Conservation (phyloP, 2,329 filamentous ascomycete genomes). For the Colletotrichum chrysophilum region DNA sequence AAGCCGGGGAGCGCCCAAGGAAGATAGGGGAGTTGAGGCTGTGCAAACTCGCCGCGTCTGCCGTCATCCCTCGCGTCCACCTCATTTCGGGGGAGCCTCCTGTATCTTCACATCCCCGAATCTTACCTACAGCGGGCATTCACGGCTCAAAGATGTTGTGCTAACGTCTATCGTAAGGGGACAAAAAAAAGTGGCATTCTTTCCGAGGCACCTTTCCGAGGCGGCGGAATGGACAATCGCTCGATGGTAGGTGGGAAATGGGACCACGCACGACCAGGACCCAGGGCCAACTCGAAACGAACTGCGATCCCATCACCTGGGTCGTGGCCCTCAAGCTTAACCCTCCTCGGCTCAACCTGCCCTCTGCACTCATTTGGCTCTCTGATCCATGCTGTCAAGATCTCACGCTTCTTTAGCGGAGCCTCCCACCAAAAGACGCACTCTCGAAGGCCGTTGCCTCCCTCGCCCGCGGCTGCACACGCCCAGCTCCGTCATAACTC, state of each 20-base stretch:
- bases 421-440: not conserved
- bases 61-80: not conserved
- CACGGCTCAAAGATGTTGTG: not conserved
- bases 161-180: not conserved
- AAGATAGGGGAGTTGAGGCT: not conserved
- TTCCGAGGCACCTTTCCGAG: not conserved
- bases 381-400: not conserved
- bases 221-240: not conserved
- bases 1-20: not conserved
- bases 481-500: not conserved
- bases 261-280: not conserved
- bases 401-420: constrained; percentile 20
- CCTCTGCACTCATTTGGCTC: not conserved
- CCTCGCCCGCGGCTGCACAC: not conserved
- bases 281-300: not conserved
- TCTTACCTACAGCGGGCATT: not conserved
- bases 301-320: not conserved
- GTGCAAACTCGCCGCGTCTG: not conserved
- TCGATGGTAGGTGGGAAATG: not conserved
- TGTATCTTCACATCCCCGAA: not conserved
- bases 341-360: constrained; percentile 1
- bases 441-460: not conserved
- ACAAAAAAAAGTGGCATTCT: not conserved
- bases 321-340: not conserved
- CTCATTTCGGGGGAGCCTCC: not conserved